phyloP scores from a whole-genome alignment of 176 grass and related monocot genomes.

The Musa troglodytarum region DNA sequence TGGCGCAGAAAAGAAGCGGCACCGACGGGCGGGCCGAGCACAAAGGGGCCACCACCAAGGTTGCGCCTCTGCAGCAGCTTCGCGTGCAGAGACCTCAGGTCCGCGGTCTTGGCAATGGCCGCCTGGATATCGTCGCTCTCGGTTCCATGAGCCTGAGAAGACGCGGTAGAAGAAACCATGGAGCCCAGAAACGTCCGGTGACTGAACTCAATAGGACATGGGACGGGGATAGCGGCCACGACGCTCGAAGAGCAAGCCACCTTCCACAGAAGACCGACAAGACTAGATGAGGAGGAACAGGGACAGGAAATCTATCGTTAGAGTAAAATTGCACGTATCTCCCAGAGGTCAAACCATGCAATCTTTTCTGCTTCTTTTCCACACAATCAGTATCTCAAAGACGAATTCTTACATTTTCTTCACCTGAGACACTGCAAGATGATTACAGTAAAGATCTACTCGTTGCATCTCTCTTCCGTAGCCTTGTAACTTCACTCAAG shows the following conservation, averaged over 20 bases:
- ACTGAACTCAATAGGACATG: background rate
- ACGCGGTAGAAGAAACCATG: background rate
- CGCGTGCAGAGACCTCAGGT: constrained; percentile 82
- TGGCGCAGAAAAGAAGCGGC: constrained; percentile 54
- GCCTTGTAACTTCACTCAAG: too few relatives aligned
- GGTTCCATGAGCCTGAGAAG: constrained; percentile 7
- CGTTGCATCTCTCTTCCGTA: too few relatives aligned
- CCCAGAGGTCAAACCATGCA: too few relatives aligned
- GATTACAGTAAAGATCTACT: too few relatives aligned
- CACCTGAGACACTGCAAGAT: too few relatives aligned
- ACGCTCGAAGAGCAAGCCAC: background rate
- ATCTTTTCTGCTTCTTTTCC: too few relatives aligned
- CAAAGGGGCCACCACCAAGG: constrained; percentile 43
- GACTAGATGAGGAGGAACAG: constrained; percentile 20
- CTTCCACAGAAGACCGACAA: constrained; percentile 5
- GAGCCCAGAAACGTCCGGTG: background rate
- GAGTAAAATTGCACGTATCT: too few relatives aligned
- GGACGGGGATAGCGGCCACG: too few relatives aligned
- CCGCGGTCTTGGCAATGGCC: constrained; percentile 72
- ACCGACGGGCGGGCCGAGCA: constrained; percentile 43
- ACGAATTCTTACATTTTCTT: too few relatives aligned
- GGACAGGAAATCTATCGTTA: background rate
- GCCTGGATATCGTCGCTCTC: constrained; percentile 52
- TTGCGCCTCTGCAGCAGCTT: constrained; percentile 57
- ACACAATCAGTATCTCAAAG: too few relatives aligned